Evolutionary conservation across 1,284 basidiomycete species (phyloP), one percentile per base, ranked within the genome.

Genomic region (Tilletia horrida): DNA sequence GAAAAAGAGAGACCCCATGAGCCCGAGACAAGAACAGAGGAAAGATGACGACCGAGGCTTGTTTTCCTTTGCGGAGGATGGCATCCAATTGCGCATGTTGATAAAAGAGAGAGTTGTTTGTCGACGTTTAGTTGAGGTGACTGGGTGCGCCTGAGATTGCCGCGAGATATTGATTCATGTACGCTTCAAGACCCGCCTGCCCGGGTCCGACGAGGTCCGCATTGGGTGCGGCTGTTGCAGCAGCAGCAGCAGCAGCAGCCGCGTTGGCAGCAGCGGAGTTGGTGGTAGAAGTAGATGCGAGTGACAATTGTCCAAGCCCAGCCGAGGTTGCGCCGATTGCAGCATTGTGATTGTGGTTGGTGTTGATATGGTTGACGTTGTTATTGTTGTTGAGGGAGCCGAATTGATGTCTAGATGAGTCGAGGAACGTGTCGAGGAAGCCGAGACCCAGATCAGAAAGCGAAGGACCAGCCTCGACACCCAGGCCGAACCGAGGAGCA

Each of bases 361-460:
- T 40, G 11, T 40, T 40, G 35, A 6, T 11, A 40, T 11, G 6
- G 35, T 40, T 40, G 35, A 40, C 11, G 35, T 40, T 40, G 35
- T 40, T 40, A 11, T 40, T 40, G 35, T 11, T 11, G 35, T 40
- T 40, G 35, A 40, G 6, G 11, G 35, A 40, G 4, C 11, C 35
- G 11, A 11, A 40, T 40, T 40, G 35, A 11, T 4, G 35, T 40
- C 35, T 40, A 40, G 35, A 23, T 3, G 50, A n/a, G 11, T 52
- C 50, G 50, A 52, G 27, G 21, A 52, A 27, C 21, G 50, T 52
- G 21, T 52, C 50, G 21, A 52, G 27, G 27, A 52, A 52, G 50
- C 50, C 50, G 8, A 52, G 50, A 14, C 50, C 50, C 50, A 52
- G 21, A 4, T 52, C 23, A 27, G 50, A 21, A 21, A 52, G 50